A percentile compares a stretch with the other conserved stretches of the same genome.
Evolutionary conservation across 2,329 filamentous ascomycete species (phyloP).

Genomic region (Aspergillus ibericus): DNA sequence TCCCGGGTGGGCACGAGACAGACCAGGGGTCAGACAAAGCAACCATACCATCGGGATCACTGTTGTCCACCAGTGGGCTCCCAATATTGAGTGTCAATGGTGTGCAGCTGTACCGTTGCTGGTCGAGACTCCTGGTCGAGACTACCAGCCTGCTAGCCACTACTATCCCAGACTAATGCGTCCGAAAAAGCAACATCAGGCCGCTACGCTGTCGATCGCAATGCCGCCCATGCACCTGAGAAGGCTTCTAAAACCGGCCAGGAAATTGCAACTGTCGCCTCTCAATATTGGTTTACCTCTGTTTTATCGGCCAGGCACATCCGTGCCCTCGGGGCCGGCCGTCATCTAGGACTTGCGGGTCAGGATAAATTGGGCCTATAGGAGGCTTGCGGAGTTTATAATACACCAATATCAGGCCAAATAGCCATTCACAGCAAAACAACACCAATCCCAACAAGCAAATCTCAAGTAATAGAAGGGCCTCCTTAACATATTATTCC

Average conservation of each 20-base stretch:
- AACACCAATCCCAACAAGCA: neutral
- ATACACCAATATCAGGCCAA: neutral
- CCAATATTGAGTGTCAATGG: neutral
- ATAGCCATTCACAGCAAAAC: neutral
- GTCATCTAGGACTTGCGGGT: neutral
- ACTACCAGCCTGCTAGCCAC: neutral
- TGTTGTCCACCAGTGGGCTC: neutral
- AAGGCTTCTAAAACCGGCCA: neutral
- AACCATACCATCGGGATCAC: neutral
- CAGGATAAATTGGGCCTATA: neutral
- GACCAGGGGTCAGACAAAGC: neutral
- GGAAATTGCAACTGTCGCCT: neutral
- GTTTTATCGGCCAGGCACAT: neutral
- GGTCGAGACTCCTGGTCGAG: too few species aligned
- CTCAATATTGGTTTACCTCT: neutral
- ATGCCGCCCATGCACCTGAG: neutral
- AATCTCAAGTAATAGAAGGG: neutral
- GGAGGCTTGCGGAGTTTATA: neutral
- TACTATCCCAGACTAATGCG: conserved; percentile 1
- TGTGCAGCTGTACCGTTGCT: neutral
- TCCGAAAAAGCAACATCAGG: conserved; percentile 3
- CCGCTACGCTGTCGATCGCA: neutral
- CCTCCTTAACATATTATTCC: neutral
- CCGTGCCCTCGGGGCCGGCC: neutral
- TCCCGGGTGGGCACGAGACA: neutral